Base-by-base conservation (phyloP, 2,329 filamentous ascomycete genomes). In the Cladorrhinum sp. region DNA sequence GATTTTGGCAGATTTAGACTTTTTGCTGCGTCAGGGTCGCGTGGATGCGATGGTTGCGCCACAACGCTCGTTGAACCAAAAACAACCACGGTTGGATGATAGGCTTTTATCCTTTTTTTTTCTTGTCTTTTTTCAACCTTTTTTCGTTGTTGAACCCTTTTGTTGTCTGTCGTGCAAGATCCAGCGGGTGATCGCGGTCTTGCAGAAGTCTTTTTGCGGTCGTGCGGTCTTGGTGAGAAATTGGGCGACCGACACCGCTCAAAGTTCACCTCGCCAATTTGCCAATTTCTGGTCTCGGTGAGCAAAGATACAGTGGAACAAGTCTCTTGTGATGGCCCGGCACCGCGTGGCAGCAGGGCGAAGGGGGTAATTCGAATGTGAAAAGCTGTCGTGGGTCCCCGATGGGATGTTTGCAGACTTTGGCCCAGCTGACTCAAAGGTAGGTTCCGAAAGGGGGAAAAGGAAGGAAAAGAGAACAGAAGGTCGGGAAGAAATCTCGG, bases 401-500 rank as follows among this genome's bases (percentile, higher is more conserved):
- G 52, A 9, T 62, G 64, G 62, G 65, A 64, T 57, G 23, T 14
- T 56, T 53, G 57, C 56, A 60, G 48, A 53, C 50, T 53, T 58
- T 50, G 36, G 57, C 28, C 46, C 24, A 57, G 42, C 50, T 56
- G 21, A 50, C 18, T 46, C 18, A 63, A 65, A 56, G 54, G 42
- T 16, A 21, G 42, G n/a, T 18, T 46, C 59, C 56, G 60, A 61
- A 46, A 62, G 26, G 55, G 59, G 46, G 42, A 59, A 51, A 62
- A 61, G 55, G 62, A 55, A 60, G 51, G 59, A 55, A 63, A 62
- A 57, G 55, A 61, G 63, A 61, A 62, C 53, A 57, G 54, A 57
- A 49, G 54, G 36, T 58, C 62, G 55, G 62, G 59, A 64, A 66
- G 64, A 67, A 67, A 64, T 67, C 64, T 67, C 63, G 62, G 64